Evolutionary conservation across 1,284 basidiomycete genomes (phyloP), one percentile per base, ranked within the genome.

Genomic region (Pholiota adiposa): DNA sequence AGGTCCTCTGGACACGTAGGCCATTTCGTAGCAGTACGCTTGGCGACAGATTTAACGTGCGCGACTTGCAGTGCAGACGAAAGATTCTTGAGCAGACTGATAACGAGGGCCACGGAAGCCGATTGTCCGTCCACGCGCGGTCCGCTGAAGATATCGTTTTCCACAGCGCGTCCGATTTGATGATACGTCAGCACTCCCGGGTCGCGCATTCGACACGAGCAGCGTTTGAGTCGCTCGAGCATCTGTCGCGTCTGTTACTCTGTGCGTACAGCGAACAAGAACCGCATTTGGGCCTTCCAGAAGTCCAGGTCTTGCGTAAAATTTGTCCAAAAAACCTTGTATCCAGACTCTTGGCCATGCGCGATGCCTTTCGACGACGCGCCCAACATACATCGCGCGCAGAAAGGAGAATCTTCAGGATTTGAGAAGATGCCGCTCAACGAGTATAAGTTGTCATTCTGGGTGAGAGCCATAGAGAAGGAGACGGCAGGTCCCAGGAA

Each of bases 1-100:
- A 63, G 54, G 43, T 60, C 61, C 23, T 51, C 36, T 21, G 58
- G 58, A n/a, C 50, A 49, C 11, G 36, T 60, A 19, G 61, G 61
- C 61, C 61, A 63, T 14, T 33, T 34, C 38, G 23, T 40, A 18
- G 54, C 44, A 4, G 36, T 43, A 14, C 54, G 49, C 44, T 60
- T 63, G 8, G 58, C 49, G 19, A 63, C 56, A 27, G 59, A 27
- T 36, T 51, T 52, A 3, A 61, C 18, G 23, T 52, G 41, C 11
- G 50, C 34, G 38, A 12, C 7, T 2, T 40, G 18, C 19, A 57
- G 31, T 16, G 29, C 41, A 25, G 21, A 18, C 23, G 18, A 14
- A 8, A 57, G 25, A 8, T 23, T 34, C 8, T 18, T 52, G 36
- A 18, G 46, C 23, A 29, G 21, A 48, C 14, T 16, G 19, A 18